A percentile compares a stretch with the other conserved stretches of the same genome.
Conservation (phyloP, 148 eudicot genomes). For the Salicornia ramosissima region DNA sequence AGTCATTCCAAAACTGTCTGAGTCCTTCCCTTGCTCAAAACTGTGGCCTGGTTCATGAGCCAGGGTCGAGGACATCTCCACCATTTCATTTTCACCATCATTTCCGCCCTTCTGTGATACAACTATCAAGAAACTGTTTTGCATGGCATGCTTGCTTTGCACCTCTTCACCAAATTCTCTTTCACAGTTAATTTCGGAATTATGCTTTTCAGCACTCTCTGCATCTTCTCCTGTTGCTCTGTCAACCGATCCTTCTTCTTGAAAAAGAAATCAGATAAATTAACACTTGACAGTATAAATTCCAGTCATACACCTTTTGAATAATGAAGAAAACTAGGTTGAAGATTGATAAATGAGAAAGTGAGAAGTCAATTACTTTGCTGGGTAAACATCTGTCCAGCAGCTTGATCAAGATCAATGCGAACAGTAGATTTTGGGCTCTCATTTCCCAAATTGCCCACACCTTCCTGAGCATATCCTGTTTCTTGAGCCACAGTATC, state of each 20-base stretch:
- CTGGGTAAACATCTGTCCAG: not conserved
- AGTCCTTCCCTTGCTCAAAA: not conserved
- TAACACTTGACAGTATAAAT: not conserved
- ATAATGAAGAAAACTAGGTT: not conserved
- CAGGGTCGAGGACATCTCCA: not conserved
- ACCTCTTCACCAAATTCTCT: constrained; percentile 2
- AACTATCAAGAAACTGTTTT: not conserved
- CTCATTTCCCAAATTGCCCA: not conserved
- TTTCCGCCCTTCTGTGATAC: not conserved
- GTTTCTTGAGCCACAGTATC: not conserved
- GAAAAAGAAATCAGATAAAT: not conserved
- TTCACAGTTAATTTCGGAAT: not conserved
- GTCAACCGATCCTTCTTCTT: not conserved
- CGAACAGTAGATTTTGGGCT: not conserved
- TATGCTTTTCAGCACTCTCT: not conserved
- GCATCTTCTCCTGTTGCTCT: not conserved
- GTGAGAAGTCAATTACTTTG: not conserved
- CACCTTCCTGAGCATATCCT: constrained; percentile 1
- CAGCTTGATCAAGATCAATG: not conserved
- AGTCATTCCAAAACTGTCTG: not conserved
- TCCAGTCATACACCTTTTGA: not conserved
- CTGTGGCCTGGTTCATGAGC: not conserved
- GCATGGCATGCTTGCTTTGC: not conserved
- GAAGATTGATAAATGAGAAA: not conserved
- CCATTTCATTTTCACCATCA: not conserved